Evolutionary conservation across 352 stramenopile species (phyloP).

Genomic region (Thraustochytrium striatum): DNA sequence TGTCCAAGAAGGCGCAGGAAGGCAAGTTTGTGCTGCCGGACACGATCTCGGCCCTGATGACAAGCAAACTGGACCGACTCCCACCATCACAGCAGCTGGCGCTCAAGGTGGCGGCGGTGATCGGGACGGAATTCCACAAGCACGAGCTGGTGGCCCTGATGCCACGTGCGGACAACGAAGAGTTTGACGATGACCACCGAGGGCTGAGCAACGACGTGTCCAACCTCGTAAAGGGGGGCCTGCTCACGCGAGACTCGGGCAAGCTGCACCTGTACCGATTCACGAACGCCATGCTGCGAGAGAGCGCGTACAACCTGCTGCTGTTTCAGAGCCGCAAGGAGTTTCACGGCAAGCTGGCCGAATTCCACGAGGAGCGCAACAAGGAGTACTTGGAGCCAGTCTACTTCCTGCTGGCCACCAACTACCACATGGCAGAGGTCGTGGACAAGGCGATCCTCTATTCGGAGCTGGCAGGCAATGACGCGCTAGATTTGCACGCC

Average conservation of each 20-base stretch:
- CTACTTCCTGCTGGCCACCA: conserved; percentile 40
- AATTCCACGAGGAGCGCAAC: conserved; percentile 41
- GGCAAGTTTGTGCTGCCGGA: conserved; percentile 40
- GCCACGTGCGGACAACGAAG: not conserved
- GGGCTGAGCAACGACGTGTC: conserved; percentile 1
- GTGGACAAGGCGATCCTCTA: conserved; percentile 17
- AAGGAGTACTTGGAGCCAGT: conserved; percentile 46
- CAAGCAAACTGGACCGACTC: conserved; percentile 42
- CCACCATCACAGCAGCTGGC: conserved; percentile 35
- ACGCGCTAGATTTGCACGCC: not conserved
- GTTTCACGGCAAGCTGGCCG: conserved; percentile 30
- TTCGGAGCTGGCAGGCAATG: conserved; percentile 29
- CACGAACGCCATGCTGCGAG: conserved; percentile 31
- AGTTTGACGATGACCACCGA: not conserved
- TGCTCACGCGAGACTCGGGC: not conserved
- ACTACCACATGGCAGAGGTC: conserved; percentile 44
- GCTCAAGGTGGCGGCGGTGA: conserved; percentile 37
- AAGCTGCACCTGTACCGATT: conserved; percentile 46
- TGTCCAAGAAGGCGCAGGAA: conserved; percentile 45
- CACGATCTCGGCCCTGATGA: conserved; percentile 46
- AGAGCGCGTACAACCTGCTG: conserved; percentile 46
- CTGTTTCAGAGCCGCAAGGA: conserved; percentile 48
- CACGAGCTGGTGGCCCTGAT: conserved; percentile 30
- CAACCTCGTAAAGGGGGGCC: not conserved
- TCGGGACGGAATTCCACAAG: conserved; percentile 43